Conservation (phyloP, 1,284 basidiomycete genomes). For the Mycena citricolor region DNA sequence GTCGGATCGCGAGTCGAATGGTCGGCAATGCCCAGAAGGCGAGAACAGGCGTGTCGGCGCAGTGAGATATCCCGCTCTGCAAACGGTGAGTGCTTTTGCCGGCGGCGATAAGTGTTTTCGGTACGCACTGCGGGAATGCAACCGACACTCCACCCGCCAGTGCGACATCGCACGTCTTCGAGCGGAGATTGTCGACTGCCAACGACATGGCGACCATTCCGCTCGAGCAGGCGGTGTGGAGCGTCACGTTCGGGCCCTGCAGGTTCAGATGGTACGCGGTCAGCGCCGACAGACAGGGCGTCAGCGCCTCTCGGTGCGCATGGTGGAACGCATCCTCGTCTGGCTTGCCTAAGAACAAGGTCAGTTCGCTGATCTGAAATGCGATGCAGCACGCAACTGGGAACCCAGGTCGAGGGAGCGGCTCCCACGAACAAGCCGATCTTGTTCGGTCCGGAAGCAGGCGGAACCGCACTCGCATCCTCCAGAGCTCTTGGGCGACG, state of each 20-base stretch:
- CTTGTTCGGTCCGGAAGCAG: neutral
- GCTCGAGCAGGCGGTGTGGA: slow-evolving; percentile 2
- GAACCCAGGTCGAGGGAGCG: neutral
- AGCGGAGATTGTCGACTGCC: neutral
- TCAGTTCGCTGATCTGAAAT: neutral
- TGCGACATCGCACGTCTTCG: neutral
- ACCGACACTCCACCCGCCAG: neutral
- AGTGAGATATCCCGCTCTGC: neutral
- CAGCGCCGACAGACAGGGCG: neutral
- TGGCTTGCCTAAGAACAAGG: neutral
- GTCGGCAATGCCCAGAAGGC: neutral
- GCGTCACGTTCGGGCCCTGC: neutral
- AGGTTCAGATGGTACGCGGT: slow-evolving; percentile 4
- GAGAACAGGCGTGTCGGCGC: neutral
- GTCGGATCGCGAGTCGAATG: neutral
- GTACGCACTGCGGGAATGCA: neutral
- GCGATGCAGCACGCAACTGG: neutral
- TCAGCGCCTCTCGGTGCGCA: neutral
- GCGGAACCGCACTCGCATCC: neutral
- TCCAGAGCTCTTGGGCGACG: neutral
- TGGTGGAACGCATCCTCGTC: neutral
- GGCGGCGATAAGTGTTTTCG: neutral
- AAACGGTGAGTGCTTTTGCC: neutral
- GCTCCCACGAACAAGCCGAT: neutral
- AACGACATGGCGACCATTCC: slow-evolving; percentile 2